These are phyloP conservation scores for Scutellaria minor DNA, from an alignment of 257 asterid genomes.

Conservation along the genomic window DNA sequence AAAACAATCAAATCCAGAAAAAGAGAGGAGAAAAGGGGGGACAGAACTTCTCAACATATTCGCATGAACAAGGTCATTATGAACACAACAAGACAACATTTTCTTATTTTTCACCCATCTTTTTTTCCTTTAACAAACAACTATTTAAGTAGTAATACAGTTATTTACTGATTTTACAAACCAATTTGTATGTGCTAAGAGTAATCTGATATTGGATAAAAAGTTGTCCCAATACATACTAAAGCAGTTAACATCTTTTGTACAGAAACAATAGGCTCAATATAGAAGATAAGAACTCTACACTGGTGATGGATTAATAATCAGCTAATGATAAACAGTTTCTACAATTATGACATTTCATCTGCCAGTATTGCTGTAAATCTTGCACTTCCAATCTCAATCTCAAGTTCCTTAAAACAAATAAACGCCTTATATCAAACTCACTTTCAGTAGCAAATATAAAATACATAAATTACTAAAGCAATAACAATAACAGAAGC, in stretches of 20 bases:
- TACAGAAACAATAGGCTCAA: neutral
- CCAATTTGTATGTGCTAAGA: neutral
- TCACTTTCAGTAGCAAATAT: constrained; percentile 8
- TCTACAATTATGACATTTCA: neutral
- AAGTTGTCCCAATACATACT: constrained; percentile 5
- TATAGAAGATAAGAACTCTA: neutral
- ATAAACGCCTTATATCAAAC: neutral
- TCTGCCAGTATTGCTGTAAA: constrained; percentile 8
- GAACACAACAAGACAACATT: neutral
- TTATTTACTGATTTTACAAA: constrained; percentile 1
- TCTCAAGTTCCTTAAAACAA: neutral
- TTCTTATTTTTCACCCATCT: neutral
- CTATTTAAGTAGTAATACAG: neutral
- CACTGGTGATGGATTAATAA: constrained; percentile 16
- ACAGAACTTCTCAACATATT: neutral
- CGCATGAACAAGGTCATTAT: constrained; percentile 17
- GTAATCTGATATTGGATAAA: neutral
- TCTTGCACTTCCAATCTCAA: constrained; percentile 11
- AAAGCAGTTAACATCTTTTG: neutral
- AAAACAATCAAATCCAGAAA: constrained; percentile 2
- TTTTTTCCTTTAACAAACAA: constrained; percentile 8
- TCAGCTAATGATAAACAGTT: constrained; percentile 5
- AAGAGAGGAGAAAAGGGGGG: neutral
- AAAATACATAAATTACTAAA: neutral
- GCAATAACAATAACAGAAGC: neutral